A percentile compares a stretch with the other conserved stretches of the same genome.
phyloP scores from a whole-genome alignment of 371 early-diverging fungal genomes.

The Syncephalastrum racemosum region DNA sequence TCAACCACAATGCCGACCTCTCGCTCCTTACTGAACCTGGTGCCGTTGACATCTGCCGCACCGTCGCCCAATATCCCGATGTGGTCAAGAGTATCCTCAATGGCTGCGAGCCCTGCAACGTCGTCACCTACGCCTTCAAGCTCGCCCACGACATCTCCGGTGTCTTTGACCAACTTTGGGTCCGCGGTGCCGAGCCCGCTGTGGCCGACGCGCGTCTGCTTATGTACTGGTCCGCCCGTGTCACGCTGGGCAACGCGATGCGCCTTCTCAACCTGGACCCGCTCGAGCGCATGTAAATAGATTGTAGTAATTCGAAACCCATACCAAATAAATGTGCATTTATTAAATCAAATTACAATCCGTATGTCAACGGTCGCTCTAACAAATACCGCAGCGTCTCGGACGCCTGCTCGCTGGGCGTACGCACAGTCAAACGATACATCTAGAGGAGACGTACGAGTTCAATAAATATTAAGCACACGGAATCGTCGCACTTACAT shows the following conservation, averaged over 20 bases:
- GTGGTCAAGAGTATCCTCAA: slow-evolving; percentile 65
- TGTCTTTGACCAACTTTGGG: slow-evolving; percentile 84
- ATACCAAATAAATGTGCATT: slow-evolving; percentile 3
- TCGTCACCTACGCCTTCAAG: slow-evolving; percentile 93
- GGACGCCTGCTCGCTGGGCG: slow-evolving; percentile 84
- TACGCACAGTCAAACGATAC: slow-evolving; percentile 88
- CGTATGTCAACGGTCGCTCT: slow-evolving; percentile 33
- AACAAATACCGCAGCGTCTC: slow-evolving; percentile 47
- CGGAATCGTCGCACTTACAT: slow-evolving; percentile 56
- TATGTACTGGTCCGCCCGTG: slow-evolving; percentile 74
- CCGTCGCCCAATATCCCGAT: slow-evolving; percentile 92
- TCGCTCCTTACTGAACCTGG: slow-evolving; percentile 71
- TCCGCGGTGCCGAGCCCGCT: slow-evolving; percentile 75
- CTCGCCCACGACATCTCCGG: slow-evolving; percentile 84
- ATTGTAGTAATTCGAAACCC: slow-evolving; percentile 4
- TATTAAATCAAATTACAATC: slow-evolving; percentile 13
- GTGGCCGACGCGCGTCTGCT: slow-evolving; percentile 81
- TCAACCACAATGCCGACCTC: slow-evolving; percentile 65
- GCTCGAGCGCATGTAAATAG: slow-evolving; percentile 81
- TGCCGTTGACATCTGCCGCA: slow-evolving; percentile 74
- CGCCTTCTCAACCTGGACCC: slow-evolving; percentile 77
- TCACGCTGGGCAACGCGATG: slow-evolving; percentile 86
- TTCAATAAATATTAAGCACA: neutral
- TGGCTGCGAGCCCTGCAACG: slow-evolving; percentile 89
- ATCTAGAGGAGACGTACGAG: slow-evolving; percentile 52